Evolutionary conservation across 2,329 filamentous ascomycete genomes (phyloP), one percentile per base, ranked within the genome.

Genomic region (Fusarium sp.): DNA sequence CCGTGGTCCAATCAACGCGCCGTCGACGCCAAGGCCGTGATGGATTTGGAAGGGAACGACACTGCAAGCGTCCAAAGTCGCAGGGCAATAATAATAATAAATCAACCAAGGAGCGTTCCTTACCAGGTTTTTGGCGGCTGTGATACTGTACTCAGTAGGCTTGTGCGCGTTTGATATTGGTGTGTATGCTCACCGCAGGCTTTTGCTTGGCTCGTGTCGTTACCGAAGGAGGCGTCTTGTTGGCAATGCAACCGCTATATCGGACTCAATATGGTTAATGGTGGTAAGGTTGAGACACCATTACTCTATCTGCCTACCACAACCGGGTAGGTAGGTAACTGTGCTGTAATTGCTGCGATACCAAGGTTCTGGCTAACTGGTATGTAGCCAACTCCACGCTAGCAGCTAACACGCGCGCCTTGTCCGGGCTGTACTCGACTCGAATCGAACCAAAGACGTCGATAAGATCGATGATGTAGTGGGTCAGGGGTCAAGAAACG

Each of bases 391-490:
- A 7, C 28, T 32, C 46, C 46, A 32, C 34, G 12, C 31, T 34
- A 34, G 19, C 19, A 19, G 19, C 19, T 19, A 34, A 34, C 12
- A 34, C 12, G 9, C 41, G 42, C 45, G 45, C 45, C 39, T 64
- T 36, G 34, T 34, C 15, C 24, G 32, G 46, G 52, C 42, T 52
- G 29, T 58, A 31, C 29, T 31, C 31, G 31, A 32, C 31, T 34
- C 32, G 19, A 32, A 56, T 25, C 26, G 19, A 43, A 34, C 36
- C 24, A 42, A 56, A 53, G 43, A 38, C 31, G 19, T 48, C 28
- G 41, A 45, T 13, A 12, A 49, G 61, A 50, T 70, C 65, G 58
- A 70, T 69, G 66, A 70, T 70, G 68, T 59, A 67, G 68, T 59
- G 66, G 54, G 53, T 47, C 68, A 68, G 61, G 67, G 64, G 58